Conservation (phyloP, 176 grass and related monocot species). For the Oryza meyeriana region DNA sequence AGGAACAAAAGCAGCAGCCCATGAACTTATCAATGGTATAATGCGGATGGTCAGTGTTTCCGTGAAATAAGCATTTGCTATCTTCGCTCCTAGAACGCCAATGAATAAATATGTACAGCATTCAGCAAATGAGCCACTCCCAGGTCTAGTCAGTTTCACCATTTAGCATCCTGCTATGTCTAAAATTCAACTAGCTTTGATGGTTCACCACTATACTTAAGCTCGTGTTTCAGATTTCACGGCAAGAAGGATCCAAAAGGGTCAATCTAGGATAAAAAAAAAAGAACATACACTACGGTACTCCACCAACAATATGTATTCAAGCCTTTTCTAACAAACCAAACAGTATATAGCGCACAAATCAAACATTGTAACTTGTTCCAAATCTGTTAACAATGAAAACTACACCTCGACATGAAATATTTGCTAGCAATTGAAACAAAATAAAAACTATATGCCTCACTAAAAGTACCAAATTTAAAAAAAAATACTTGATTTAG, state of each 20-base stretch:
- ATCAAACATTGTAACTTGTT: too few species aligned
- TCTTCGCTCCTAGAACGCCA: background rate
- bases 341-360: background rate
- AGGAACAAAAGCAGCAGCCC: slow-evolving; percentile 15
- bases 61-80: background rate
- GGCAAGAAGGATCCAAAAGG: background rate
- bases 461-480: too few species aligned
- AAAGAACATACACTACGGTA: background rate
- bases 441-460: too few species aligned
- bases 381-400: too few species aligned
- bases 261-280: background rate
- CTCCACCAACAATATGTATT: background rate
- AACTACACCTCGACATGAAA: too few species aligned
- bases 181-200: slow-evolving; percentile 34
- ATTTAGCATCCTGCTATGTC: slow-evolving; percentile 21
- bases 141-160: slow-evolving; percentile 15
- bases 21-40: slow-evolving; percentile 14
- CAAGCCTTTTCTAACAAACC: background rate
- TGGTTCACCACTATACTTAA: background rate
- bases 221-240: too few species aligned
- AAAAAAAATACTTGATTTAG: too few species aligned
- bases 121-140: background rate
- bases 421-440: too few species aligned
- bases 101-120: slow-evolving; percentile 46
- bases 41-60: background rate